These are phyloP conservation scores for Salix purpurea DNA, from an alignment of 345 rosid genomes.

Conservation along the genomic window DNA sequence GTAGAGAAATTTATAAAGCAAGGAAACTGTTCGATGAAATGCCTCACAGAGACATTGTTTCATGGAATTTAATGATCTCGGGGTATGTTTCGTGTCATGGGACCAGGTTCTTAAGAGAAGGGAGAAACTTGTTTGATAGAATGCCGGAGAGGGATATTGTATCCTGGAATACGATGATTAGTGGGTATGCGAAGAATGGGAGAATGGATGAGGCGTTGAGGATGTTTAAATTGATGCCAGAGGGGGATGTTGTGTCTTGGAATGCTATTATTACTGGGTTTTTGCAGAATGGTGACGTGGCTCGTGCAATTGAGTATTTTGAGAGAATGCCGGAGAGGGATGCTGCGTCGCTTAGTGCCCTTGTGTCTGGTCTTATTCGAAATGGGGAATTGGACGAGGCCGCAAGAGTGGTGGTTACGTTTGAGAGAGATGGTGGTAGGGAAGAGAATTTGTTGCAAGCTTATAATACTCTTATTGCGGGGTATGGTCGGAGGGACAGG, in stretches of 20 bases:
- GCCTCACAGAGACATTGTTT: conserved; percentile 50
- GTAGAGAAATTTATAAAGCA: conserved; percentile 38
- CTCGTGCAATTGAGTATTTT: conserved; percentile 43
- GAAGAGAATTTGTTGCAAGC: conserved; percentile 46
- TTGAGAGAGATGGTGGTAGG: conserved; percentile 16
- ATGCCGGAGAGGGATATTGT: conserved; percentile 55
- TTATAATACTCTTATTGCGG: conserved; percentile 75
- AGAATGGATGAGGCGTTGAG: conserved; percentile 47
- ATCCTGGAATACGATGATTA: conserved; percentile 77
- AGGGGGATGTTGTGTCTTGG: conserved; percentile 47
- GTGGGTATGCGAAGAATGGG: conserved; percentile 62
- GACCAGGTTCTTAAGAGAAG: conserved; percentile 39
- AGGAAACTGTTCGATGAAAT: conserved; percentile 63
- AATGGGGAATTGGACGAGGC: conserved; percentile 59
- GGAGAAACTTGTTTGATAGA: conserved; percentile 53
- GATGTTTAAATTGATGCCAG: conserved; percentile 52
- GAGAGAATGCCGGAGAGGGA: conserved; percentile 51
- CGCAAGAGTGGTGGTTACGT: conserved; percentile 35
- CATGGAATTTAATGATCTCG: conserved; percentile 65
- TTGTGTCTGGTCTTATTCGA: conserved; percentile 58
- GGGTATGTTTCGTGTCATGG: conserved; percentile 55
- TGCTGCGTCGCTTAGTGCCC: conserved; percentile 45
- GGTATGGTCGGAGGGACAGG: conserved; percentile 56
- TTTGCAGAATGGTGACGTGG: conserved; percentile 44
- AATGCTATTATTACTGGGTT: conserved; percentile 65